Base-by-base conservation (phyloP, 345 rosid species). In the Noccaea caerulescens region DNA sequence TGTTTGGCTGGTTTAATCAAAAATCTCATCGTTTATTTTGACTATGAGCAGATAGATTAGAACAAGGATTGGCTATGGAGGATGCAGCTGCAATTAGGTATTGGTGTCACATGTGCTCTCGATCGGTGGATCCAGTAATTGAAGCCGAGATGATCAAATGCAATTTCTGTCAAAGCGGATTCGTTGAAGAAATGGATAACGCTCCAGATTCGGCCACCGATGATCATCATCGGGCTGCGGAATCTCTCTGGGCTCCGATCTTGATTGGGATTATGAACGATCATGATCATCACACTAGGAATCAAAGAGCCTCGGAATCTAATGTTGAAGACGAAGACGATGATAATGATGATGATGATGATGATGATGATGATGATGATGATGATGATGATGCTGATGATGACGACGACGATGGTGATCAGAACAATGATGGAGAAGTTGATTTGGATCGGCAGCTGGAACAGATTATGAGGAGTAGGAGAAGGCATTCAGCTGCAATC, bases 241-340 rank as follows among this genome's bases (percentile, higher is more conserved):
- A 61, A 4, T 83, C 89, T 61, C 83, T 85, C 3, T 90, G 93
- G 98, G 88, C 85, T 33, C 93, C 98, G 0, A 75, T 90, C 69
- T 82, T 92, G 80, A 84, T 90, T 11, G 93, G 91, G 20, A 83
- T 92, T 93, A 83, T 87, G 79, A 88, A 82, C 25, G 80, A 78
- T 70, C 71, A 78, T 3, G 83, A 69, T 23, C 86, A 83, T 1
- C 74, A 68, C 16, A 63, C 87, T 36, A 82, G 85, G 51, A 49
- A 69, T 9, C 80, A 87, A 59, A 76, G 76, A 55, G 25, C 60
- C 3, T 62, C 63, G 1, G 68, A 70, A 27, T 7, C 45, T 50
- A 12, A 11, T 43, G 62, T 3, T 16, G 69, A 63, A 11, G 83
- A 63, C 2, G 81, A 76, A 37, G 34, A 63, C 1, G 81, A 74